Base-by-base conservation (phyloP, 2,329 filamentous ascomycete genomes). In the Colletotrichum chrysophilum region DNA sequence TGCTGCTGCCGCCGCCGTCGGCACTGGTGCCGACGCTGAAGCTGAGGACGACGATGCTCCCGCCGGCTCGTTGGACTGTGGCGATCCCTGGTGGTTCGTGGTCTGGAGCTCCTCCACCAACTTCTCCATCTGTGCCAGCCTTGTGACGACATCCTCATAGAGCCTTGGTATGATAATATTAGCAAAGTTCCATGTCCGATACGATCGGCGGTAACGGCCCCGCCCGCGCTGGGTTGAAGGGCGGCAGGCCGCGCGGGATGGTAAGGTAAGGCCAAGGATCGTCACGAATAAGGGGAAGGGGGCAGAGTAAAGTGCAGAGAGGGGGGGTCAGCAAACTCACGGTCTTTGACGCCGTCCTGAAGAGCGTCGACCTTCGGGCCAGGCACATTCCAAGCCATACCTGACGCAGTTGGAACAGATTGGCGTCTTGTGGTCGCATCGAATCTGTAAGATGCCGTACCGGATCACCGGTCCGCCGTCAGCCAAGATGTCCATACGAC, bases 111-210 rank as follows among this genome's bases (percentile, higher is more conserved):
- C 73, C 70, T 75, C 73, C 64, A 75, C 73, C 62, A 75, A 18
- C 70, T 64, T 73, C 56, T 75, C 73, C 73, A 75, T 75, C 56
- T 75, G 73, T 24, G 73, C 73, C 62, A 75, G 56, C 48, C 73
- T 75, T 9, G 73, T 67, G 48, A 75, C 73, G n/a, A 75, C 73
- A 75, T 75, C 73, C 48, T 75, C 73, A 58, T 75, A 75, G n/a
- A 75, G 73, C 34, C 73, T 75, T 26, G 26, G 13, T 60, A 56
- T 21, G n/a, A 24, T 21, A 30, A 21, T 24, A 38, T 75, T 55
- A 75, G 73, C 32, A 28, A 16, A 58, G 58, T 61, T 32, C 58
- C 30, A n/a, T 14, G 16, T 48, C 64, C 30, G 26, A 30, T 36
- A 48, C 24, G 13, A 34, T n/a, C 26, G 36, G 48, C 16, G 64